Conservation (phyloP, 1,284 basidiomycete genomes). For the Cutaneotrichosporon arboriforme region DNA sequence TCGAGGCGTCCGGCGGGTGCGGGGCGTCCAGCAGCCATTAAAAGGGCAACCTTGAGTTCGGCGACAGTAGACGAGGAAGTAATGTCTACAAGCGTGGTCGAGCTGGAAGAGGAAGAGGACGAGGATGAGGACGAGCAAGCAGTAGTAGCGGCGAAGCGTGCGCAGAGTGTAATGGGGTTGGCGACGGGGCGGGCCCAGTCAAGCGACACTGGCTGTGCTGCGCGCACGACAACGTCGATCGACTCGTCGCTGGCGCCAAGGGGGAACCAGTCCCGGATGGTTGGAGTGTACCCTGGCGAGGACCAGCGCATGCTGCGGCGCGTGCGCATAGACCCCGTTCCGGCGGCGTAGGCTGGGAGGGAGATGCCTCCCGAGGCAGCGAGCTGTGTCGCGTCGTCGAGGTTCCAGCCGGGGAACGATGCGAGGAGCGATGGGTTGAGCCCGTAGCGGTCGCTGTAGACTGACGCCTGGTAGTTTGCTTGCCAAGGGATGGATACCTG, state of each 20-base stretch:
- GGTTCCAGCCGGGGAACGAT: constrained; percentile 38
- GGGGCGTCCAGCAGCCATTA: constrained; percentile 29
- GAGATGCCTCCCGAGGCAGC: constrained; percentile 14
- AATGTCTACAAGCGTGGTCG: constrained; percentile 30
- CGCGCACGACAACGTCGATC: constrained; percentile 32
- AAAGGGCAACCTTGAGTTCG: constrained; percentile 36
- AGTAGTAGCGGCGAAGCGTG: constrained; percentile 5
- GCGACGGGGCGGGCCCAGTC: constrained; percentile 5
- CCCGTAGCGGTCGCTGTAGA: constrained; percentile 31
- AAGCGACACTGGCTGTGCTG: constrained; percentile 7
- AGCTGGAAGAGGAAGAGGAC: not conserved
- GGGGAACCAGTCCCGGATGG: constrained; percentile 22
- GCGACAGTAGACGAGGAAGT: constrained; percentile 25
- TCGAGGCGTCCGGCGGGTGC: constrained; percentile 15
- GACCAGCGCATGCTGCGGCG: not conserved
- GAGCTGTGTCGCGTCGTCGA: constrained; percentile 39
- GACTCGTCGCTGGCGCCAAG: not conserved
- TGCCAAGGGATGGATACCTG: constrained; percentile 42
- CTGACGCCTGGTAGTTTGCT: constrained; percentile 34
- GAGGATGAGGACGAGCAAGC: not conserved
- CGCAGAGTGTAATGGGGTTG: constrained; percentile 9
- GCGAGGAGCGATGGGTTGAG: constrained; percentile 32
- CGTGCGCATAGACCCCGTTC: constrained; percentile 8
- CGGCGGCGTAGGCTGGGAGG: not conserved
- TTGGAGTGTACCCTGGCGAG: not conserved